Conservation (phyloP, 352 stramenopile species). For the Globisporangium lucens region DNA sequence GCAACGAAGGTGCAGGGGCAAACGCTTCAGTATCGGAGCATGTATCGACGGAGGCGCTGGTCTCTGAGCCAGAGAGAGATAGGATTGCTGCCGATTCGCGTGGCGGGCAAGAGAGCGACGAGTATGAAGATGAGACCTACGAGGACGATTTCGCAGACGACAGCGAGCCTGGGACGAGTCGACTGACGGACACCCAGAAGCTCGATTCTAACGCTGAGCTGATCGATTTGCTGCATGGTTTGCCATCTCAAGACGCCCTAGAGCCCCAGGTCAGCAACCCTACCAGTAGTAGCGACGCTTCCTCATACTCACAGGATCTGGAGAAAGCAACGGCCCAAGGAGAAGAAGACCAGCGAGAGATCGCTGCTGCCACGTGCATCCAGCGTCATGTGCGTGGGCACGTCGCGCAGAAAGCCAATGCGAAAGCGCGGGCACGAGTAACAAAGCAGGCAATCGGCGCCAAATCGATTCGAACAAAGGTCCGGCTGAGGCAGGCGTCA, state of each 20-base stretch:
- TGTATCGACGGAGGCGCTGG: not conserved
- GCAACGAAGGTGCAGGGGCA: not conserved
- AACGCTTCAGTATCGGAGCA: not conserved
- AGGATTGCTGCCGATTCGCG: too few species aligned
- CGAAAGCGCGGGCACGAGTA: not conserved
- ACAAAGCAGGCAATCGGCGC: not conserved
- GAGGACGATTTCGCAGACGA: constrained; percentile 46
- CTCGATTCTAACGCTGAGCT: constrained; percentile 35
- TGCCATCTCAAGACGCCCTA: constrained; percentile 14
- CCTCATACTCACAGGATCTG: not conserved
- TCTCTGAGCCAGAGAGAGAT: not conserved
- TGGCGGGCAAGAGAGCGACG: constrained; percentile 2
- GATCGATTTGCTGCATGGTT: constrained; percentile 37
- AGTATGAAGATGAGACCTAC: constrained; percentile 23
- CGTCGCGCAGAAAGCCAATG: constrained; percentile 4
- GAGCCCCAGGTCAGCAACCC: not conserved
- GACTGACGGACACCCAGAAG: constrained; percentile 10
- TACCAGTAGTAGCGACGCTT: not conserved
- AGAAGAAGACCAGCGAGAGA: constrained; percentile 10
- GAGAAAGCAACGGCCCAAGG: not conserved
- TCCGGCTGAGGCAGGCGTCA: not conserved
- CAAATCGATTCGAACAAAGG: not conserved
- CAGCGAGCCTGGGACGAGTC: constrained; percentile 6
- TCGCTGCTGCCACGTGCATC: constrained; percentile 24
- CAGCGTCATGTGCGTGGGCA: constrained; percentile 24